Evolutionary conservation across 1,284 basidiomycete genomes (phyloP).

Genomic region (Coniferiporia sulphurascens): DNA sequence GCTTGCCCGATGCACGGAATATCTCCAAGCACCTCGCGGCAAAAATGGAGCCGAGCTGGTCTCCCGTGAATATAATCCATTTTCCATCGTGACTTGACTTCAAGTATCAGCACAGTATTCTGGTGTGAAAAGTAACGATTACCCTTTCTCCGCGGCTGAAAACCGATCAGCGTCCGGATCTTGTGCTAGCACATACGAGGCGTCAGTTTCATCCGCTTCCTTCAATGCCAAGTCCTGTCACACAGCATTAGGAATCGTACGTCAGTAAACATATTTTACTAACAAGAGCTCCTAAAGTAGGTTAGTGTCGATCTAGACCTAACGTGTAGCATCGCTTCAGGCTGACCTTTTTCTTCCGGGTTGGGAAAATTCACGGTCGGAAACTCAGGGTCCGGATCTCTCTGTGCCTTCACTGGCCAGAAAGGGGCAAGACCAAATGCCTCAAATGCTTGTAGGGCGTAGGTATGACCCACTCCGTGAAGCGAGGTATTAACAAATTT

Average conservation of each 20-base stretch:
- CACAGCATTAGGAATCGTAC: not conserved
- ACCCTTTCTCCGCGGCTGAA: constrained; percentile 72
- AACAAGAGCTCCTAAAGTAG: constrained; percentile 50
- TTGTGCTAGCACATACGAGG: constrained; percentile 71
- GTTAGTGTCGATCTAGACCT: constrained; percentile 5
- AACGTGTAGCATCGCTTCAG: constrained; percentile 19
- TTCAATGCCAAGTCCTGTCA: constrained; percentile 62
- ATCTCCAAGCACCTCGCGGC: constrained; percentile 55
- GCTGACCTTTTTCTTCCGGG: constrained; percentile 79
- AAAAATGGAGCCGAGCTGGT: constrained; percentile 77
- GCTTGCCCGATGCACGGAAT: constrained; percentile 57
- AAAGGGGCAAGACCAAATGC: constrained; percentile 54
- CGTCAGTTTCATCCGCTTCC: constrained; percentile 48
- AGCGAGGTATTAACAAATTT: constrained; percentile 80
- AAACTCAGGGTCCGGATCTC: constrained; percentile 74
- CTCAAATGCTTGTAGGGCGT: constrained; percentile 53
- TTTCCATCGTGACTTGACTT: constrained; percentile 33
- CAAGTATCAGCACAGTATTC: not conserved
- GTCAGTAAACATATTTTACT: constrained; percentile 14
- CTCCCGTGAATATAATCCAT: constrained; percentile 78
- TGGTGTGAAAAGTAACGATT: constrained; percentile 18
- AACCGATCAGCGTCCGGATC: constrained; percentile 85
- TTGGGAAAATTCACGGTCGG: constrained; percentile 81
- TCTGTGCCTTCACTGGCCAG: constrained; percentile 58
- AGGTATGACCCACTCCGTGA: constrained; percentile 78